These are phyloP conservation scores for Papiliotrema nemorosa DNA, from an alignment of 1,284 basidiomycete genomes.

Conservation along the genomic window DNA sequence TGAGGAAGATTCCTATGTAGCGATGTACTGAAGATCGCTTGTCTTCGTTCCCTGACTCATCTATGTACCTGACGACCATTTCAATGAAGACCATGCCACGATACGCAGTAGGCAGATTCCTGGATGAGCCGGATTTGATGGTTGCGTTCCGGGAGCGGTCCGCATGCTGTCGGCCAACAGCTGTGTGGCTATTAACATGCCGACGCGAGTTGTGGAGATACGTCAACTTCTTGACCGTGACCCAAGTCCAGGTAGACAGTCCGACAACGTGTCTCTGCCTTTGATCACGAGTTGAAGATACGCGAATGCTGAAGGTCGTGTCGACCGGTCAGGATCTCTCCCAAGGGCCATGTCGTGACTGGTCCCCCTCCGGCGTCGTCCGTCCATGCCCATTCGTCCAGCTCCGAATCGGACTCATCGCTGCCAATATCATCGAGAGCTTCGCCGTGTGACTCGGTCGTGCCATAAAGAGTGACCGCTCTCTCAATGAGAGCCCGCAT, in stretches of 20 bases:
- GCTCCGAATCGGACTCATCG: constrained; percentile 2
- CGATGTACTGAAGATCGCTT: no score
- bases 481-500: constrained; percentile 62
- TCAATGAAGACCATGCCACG: background rate
- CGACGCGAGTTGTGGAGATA: no score
- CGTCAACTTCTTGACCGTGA: no score
- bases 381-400: constrained; percentile 33
- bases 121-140: no score
- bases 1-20: constrained; percentile 55
- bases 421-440: background rate
- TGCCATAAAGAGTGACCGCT: constrained; percentile 46
- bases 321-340: constrained; percentile 83
- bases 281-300: constrained; percentile 71
- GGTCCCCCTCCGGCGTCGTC: constrained; percentile 59
- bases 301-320: constrained; percentile 94
- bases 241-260: no score
- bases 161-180: no score
- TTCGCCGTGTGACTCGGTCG: background rate
- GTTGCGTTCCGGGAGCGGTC: no score
- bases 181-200: no score
- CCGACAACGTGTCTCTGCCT: no score
- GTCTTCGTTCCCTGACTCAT: no score
- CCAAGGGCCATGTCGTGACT: constrained; percentile 89
- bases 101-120: no score
- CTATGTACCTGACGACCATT: background rate